Base-by-base conservation (phyloP, 2,329 filamentous ascomycete genomes). In the Sarocladium brachiariae region DNA sequence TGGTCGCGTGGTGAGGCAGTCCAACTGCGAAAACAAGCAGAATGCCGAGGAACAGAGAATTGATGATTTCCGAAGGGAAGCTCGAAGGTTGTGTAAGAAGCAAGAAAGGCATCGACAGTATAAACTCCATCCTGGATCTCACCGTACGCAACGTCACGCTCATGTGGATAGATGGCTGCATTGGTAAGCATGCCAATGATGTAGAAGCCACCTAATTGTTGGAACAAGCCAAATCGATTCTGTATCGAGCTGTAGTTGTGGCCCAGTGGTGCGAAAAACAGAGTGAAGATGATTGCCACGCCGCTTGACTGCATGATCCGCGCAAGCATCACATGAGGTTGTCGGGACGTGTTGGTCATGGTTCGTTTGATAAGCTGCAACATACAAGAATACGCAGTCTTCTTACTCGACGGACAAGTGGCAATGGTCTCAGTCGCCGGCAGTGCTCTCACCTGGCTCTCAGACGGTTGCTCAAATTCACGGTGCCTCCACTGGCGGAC, bases 111-210 rank as follows among this genome's bases (percentile, higher is more conserved):
- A 56, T 86, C 82, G 1, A 84, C 78, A 3, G 80, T 74, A 61
- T 91, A 91, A 2, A 85, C 81, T 6, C 79, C 77, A 63, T 91
- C 87, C 53, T 84, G 84, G 57, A 87, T 78, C 66, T 91, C 87
- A 56, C 83, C 78, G 60, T 89, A 88, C 63, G 89, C 90, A 1
- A 89, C 85, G 51, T 88, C 84, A 3, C 84, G 75, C 60, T 89
- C 86, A 35, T 70, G 70, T 0, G 86, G 86, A 59, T 89, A 89
- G 7, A 87, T 75, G 2, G 85, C 84, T 3, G 89, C 83, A 59
- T 89, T 89, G 63, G 90, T 85, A 11, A 90, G 73, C 85, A 90
- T 89, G 24, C 86, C 86, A 2, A 87, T 79, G 57, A 87, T 87
- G 64, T 87, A 86, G 31, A 87, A 78, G 0, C 85, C 82, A 1